Base-by-base conservation (phyloP, 441 rosid species). In the Oxalis stricta region DNA sequence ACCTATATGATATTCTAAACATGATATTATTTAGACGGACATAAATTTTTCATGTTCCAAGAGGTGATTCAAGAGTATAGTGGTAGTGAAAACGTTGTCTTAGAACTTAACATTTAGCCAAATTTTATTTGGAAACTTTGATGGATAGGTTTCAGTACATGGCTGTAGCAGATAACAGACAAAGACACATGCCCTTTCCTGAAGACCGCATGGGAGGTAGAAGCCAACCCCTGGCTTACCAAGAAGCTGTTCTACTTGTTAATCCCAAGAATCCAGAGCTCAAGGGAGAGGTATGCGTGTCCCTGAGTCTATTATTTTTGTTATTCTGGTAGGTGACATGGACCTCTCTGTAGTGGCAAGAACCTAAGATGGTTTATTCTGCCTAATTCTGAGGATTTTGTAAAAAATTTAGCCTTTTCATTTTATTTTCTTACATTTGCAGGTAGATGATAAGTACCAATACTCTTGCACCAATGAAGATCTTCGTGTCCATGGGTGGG, bases 81-180 rank as follows among this genome's bases (percentile, higher is more conserved):
- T n/a, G n/a, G n/a, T n/a, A n/a, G n/a, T n/a, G n/a, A n/a, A n/a
- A n/a, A n/a, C n/a, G n/a, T n/a, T n/a, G n/a, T n/a, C n/a, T n/a
- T n/a, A n/a, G n/a, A n/a, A n/a, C n/a, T n/a, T n/a, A n/a, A n/a
- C n/a, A n/a, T n/a, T n/a, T n/a, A n/a, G n/a, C n/a, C n/a, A n/a
- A n/a, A n/a, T n/a, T n/a, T n/a, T 23, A 23, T 24, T 24, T 24
- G 28, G 28, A 24, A 24, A 24, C 5, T 24, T 24, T 24, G 8
- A 44, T 47, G 11, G 43, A 40, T 60, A 88, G 97, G 71, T 88
- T 88, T 64, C 85, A 69, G 23, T 79, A 77, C 64, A 88, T 82
- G 97, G 95, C 84, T 16, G 20, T 88, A 50, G 95, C 95, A 22
- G 82, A 88, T 48, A 76, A 79, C 47, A 70, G 95, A 42, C 81